Evolutionary conservation across 2,329 filamentous ascomycete species (phyloP), one percentile per base, ranked within the genome.

Genomic region (Trichoderma cornu-damae): DNA sequence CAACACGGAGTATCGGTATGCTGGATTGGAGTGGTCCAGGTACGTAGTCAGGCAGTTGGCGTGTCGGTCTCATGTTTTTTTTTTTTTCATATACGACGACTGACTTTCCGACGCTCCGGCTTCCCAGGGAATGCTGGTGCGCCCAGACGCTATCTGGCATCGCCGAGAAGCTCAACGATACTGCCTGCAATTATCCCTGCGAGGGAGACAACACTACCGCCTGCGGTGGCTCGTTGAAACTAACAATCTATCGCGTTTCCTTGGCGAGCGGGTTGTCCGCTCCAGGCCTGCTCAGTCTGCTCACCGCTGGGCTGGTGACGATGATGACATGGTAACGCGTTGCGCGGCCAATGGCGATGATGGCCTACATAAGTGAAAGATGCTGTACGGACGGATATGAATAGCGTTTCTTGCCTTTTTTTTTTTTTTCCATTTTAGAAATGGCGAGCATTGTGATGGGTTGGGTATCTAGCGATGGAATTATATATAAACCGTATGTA

Each of bases 71-170:
- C 47, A 2, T 16, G 6, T 46, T 30, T 44, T 5, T 22, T 9
- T 18, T 54, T 16, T 32, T 2, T 11, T n/a, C 7, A 12, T 9
- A 18, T 44, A 22, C 24, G 18, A 16, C 35, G 40, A 12, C 52
- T 46, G 37, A 50, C 18, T 30, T 37, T 24, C 24, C 16, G 6
- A 42, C 9, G 16, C 30, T n/a, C n/a, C n/a, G n/a, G n/a, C n/a
- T n/a, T 6, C 9, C 6, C 32, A 81, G 80, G 55, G 81, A 85
- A 70, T 86, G 82, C 74, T 85, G 80, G 76, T 86, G 83, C 67
- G 74, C 78, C 20, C 71, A 76, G 16, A 70, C 71, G 46, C 64
- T 85, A n/a, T 75, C 75, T 7, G 67, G 69, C 7, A 72, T 82
- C 22, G 75, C 79, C 14, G 66, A 64, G 8, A 74, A 75, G 60